Conservation (phyloP, 176 grass and related monocot species). For the Phragmites australis region DNA sequence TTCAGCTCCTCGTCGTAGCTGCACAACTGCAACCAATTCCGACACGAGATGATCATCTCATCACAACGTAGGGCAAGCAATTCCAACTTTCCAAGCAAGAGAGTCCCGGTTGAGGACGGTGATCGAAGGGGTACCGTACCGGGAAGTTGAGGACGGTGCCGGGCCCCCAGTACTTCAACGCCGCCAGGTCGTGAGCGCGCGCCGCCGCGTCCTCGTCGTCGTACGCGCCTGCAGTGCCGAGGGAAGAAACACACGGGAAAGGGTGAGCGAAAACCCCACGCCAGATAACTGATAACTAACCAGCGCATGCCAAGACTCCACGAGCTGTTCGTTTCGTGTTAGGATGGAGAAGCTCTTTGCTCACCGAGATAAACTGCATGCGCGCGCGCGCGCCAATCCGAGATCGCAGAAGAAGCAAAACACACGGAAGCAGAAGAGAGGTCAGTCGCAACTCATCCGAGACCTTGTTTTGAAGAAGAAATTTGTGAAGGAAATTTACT, state of each 20-base stretch:
- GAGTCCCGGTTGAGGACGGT: too few species aligned
- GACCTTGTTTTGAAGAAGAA: too few species aligned
- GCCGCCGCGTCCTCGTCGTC: conserved; percentile 81
- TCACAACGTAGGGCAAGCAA: too few species aligned
- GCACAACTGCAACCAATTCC: conserved; percentile 31
- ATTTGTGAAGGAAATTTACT: too few species aligned
- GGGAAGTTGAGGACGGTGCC: conserved; percentile 79
- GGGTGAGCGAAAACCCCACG: not conserved
- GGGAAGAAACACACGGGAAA: not conserved
- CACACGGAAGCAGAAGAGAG: not conserved
- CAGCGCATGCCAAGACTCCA: not conserved
- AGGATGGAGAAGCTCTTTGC: not conserved
- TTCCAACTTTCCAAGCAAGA: too few species aligned
- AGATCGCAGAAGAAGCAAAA: not conserved
- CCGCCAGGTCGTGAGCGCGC: conserved; percentile 78
- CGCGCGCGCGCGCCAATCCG: not conserved
- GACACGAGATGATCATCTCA: too few species aligned
- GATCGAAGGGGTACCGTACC: too few species aligned
- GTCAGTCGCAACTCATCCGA: not conserved
- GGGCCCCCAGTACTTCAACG: conserved; percentile 86
- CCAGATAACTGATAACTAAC: not conserved
- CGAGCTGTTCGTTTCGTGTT: not conserved
- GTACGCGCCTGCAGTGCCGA: conserved; percentile 58
- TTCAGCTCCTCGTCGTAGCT: conserved; percentile 54
- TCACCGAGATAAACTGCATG: conserved; percentile 80